A percentile compares a stretch with the other conserved stretches of the same genome.
phyloP scores from a whole-genome alignment of 2,329 filamentous ascomycete genomes.

The Plectosphaerella cucumerina region DNA sequence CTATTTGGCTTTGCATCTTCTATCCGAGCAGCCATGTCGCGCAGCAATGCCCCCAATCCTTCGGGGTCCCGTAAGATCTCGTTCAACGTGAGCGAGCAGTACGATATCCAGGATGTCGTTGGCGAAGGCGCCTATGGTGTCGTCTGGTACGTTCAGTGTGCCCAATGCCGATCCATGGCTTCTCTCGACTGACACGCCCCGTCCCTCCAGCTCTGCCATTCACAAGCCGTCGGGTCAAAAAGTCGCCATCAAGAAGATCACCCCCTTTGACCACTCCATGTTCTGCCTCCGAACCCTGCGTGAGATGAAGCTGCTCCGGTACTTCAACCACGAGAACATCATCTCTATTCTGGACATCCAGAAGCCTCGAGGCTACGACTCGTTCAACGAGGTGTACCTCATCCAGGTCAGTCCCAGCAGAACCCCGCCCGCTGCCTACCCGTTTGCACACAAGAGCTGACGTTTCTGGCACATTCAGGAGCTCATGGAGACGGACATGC shows the following conservation, averaged over 20 bases:
- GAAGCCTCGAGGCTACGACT: constrained; percentile 93
- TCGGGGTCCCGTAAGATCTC: constrained; percentile 86
- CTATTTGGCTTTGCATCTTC: not conserved
- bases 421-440: not conserved
- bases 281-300: constrained; percentile 94
- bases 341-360: constrained; percentile 99
- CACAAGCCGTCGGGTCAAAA: constrained; percentile 98
- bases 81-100: constrained; percentile 99
- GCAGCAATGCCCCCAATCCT: constrained; percentile 51
- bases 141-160: constrained; percentile 68
- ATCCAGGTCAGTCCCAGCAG: constrained; percentile 68
- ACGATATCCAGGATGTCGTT: constrained; percentile 99
- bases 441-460: not conserved
- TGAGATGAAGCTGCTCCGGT: constrained; percentile 98
- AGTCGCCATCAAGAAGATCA: constrained; percentile 99
- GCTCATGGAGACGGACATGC: constrained; percentile 99
- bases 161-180: not conserved
- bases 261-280: constrained; percentile 98
- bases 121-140: constrained; percentile 98
- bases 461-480: constrained; percentile 50
- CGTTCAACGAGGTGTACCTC: constrained; percentile 95
- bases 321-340: constrained; percentile 99
- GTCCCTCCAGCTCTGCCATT: constrained; percentile 71
- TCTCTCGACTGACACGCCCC: constrained; percentile 5
- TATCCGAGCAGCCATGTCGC: constrained; percentile 44